Evolutionary conservation across 2,329 filamentous ascomycete genomes (phyloP), one percentile per base, ranked within the genome.

Genomic region (Diaporthe sp.): DNA sequence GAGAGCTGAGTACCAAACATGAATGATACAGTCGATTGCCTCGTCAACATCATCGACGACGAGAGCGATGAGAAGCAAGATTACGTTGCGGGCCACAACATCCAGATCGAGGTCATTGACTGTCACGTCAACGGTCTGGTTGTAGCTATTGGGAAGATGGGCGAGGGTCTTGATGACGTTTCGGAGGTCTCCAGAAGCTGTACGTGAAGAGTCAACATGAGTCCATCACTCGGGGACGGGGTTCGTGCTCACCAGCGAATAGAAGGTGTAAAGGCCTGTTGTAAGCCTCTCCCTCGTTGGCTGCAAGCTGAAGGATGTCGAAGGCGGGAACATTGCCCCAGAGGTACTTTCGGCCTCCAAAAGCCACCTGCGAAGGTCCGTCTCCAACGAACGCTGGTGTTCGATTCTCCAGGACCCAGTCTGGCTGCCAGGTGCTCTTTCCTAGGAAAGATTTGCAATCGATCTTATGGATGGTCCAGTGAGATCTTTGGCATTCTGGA

Each of bases 1-100:
- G 17, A 71, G 37, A 31, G 68, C 15, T 25, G 68, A 71, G 42
- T 71, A 71, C 68, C 68, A 71, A 17, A 71, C 15, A 15, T 71
- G 68, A 39, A 71, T 44, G 1, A 71, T 58, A 4, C 68, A 71
- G 1, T 60, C 53, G n/a, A 39, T n/a, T 8, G 68, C 53, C 13
- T 60, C 9, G 3, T 71, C 51, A 12, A n/a, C 10, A 3, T 71
- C 25, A 0, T 60, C 39, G 17, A 60, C 31, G 1, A 58, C 44
- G 7, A 46, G 57, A 19, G 28, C 13, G 17, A 71, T 4, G 2
- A 71, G 53, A 3, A 71, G 68, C 10, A 71, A 25, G 25, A 60
- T 71, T 39, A 71, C 17, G 25, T 71, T 71, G 22, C 68, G 55
- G 4, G 53, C 68, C 42, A 71, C 68, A 25, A 71, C 57, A 34